Evolutionary conservation across 176 grass and related monocot species (phyloP).

Genomic region (Melocanna baccifera): DNA sequence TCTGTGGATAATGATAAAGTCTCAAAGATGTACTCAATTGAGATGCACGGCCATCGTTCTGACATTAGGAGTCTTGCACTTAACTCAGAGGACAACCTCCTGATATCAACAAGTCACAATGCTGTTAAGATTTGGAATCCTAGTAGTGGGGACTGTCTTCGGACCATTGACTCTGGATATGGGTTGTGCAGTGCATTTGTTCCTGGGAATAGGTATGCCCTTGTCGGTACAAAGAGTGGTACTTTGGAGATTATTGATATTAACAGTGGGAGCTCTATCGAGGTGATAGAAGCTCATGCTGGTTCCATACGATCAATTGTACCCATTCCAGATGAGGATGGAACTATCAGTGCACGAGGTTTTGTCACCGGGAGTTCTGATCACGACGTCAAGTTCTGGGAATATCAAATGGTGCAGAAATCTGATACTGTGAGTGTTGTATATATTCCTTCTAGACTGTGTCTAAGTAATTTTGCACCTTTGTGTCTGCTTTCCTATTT

Average conservation of each 20-base stretch:
- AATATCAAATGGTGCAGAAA: slow-evolving; percentile 70
- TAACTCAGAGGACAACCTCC: slow-evolving; percentile 75
- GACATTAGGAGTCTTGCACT: slow-evolving; percentile 81
- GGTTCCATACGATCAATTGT: slow-evolving; percentile 78
- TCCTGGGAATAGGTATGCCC: slow-evolving; percentile 78
- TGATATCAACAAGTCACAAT: slow-evolving; percentile 96
- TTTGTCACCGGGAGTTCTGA: slow-evolving; percentile 88
- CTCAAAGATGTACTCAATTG: slow-evolving; percentile 81
- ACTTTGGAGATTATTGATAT: slow-evolving; percentile 92
- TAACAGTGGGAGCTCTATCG: slow-evolving; percentile 69
- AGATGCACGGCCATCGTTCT: slow-evolving; percentile 82
- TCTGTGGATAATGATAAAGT: slow-evolving; percentile 56
- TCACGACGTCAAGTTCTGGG: slow-evolving; percentile 96
- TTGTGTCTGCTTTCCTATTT: not conserved
- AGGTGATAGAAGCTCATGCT: slow-evolving; percentile 84
- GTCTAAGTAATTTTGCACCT: not conserved
- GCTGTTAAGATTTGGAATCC: slow-evolving; percentile 97
- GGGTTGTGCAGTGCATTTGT: slow-evolving; percentile 83
- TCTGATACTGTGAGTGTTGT: slow-evolving; percentile 59
- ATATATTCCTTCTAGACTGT: not conserved
- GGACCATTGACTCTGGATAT: slow-evolving; percentile 93
- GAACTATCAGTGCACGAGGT: slow-evolving; percentile 52
- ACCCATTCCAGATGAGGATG: slow-evolving; percentile 68
- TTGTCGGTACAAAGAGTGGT: slow-evolving; percentile 85
- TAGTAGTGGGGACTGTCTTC: slow-evolving; percentile 75